Conservation (phyloP, 306 rosid species). For the Quercus wislizeni region DNA sequence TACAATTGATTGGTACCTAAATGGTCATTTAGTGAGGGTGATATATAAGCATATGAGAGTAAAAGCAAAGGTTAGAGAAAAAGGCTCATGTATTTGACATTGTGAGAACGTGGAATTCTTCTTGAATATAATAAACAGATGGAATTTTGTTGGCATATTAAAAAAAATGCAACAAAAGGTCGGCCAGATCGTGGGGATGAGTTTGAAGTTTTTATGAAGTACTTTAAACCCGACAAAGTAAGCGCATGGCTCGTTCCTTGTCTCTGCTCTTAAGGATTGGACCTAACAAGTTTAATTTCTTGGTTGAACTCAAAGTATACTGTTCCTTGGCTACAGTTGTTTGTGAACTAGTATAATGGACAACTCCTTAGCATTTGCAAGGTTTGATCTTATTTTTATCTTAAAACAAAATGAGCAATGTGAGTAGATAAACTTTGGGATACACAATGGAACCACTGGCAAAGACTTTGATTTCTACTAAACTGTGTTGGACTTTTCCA, state of each 20-base stretch:
- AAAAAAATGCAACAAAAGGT: conserved; percentile 23
- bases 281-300: conserved; percentile 19
- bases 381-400: no score
- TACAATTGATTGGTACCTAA: conserved; percentile 28
- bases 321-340: no score
- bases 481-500: no score
- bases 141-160: conserved; percentile 37
- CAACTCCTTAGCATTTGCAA: no score
- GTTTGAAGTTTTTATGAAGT: conserved; percentile 37
- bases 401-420: no score
- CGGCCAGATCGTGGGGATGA: conserved; percentile 74
- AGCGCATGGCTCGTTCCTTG: conserved; percentile 50
- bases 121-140: conserved; percentile 26
- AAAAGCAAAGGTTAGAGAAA: background rate
- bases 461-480: no score
- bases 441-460: no score
- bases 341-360: no score
- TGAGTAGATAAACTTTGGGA: no score
- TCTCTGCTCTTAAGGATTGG: conserved; percentile 34
- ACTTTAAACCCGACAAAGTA: conserved; percentile 46
- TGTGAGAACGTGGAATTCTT: conserved; percentile 66
- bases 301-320: background rate
- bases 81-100: conserved; percentile 35
- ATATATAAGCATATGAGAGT: background rate
- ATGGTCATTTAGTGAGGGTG: conserved; percentile 24